Percentiles rank a stretch among this genome's conserved stretches.
These are phyloP conservation scores for Crithidia fasciculata DNA, from an alignment of 208 protist species.

Conservation along the genomic window DNA sequence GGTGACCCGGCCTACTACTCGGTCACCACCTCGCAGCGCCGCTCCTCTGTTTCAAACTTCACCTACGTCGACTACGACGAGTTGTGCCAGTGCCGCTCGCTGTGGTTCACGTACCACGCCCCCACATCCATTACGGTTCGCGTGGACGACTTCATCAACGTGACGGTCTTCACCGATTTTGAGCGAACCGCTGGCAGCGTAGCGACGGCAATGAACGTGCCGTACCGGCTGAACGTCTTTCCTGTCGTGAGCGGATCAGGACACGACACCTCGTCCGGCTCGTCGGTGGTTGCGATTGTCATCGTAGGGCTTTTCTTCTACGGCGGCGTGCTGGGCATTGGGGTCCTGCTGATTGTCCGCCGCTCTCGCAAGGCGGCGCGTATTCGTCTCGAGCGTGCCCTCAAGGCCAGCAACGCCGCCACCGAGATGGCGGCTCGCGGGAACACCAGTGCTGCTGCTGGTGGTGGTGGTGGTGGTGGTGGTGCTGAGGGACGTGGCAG, in stretches of 20 bases:
- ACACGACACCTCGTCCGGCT: slow-evolving; percentile 15
- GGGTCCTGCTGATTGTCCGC: slow-evolving; percentile 35
- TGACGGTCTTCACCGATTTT: slow-evolving; percentile 34
- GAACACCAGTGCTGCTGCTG: not conserved
- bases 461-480: not conserved
- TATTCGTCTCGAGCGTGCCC: slow-evolving; percentile 32
- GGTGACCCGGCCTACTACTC: slow-evolving; percentile 50
- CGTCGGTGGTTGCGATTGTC: slow-evolving; percentile 33
- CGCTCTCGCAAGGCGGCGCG: slow-evolving; percentile 39
- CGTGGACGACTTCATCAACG: slow-evolving; percentile 48
- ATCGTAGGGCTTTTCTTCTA: slow-evolving; percentile 49
- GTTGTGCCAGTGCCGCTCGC: slow-evolving; percentile 27
- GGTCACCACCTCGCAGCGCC: slow-evolving; percentile 32
- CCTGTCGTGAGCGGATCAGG: slow-evolving; percentile 15
- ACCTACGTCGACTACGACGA: slow-evolving; percentile 46
- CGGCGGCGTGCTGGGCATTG: slow-evolving; percentile 39
- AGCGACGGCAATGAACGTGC: slow-evolving; percentile 25
- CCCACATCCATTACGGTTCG: slow-evolving; percentile 27
- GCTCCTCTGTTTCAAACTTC: slow-evolving; percentile 36
- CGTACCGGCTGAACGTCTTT: slow-evolving; percentile 51
- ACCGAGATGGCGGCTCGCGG: slow-evolving; percentile 1
- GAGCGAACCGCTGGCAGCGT: slow-evolving; percentile 6
- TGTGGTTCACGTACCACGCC: slow-evolving; percentile 55
- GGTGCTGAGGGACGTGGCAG: not conserved
- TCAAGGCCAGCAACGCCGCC: slow-evolving; percentile 21